A percentile compares a stretch with the other conserved stretches of the same genome.
Evolutionary conservation across 1,284 basidiomycete species (phyloP).

Genomic region (Xerocomus nothofagi): DNA sequence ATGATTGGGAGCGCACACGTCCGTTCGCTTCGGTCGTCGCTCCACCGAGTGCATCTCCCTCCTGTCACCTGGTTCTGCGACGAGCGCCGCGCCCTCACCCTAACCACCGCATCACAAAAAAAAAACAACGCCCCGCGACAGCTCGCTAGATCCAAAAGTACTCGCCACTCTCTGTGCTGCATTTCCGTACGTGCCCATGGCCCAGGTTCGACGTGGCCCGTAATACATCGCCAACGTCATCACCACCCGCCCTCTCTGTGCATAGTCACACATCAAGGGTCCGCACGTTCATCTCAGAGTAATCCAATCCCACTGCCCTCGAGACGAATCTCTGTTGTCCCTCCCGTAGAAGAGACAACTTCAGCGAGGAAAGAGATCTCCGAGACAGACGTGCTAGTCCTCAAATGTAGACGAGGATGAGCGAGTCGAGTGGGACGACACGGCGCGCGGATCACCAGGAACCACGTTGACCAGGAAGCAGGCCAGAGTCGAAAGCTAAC

Average conservation of each 20-base stretch:
- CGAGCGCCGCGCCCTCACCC: conserved; percentile 4
- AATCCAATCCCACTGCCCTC: conserved; percentile 22
- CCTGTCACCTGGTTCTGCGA: conserved; percentile 21
- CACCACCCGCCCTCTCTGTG: conserved; percentile 23
- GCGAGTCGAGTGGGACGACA: conserved; percentile 4
- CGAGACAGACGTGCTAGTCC: conserved; percentile 5
- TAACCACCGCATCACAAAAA: background rate
- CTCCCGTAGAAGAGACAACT: conserved; percentile 23
- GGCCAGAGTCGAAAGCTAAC: conserved; percentile 19
- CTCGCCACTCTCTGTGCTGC: conserved; percentile 7
- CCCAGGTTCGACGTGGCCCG: conserved; percentile 17
- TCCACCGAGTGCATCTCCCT: conserved; percentile 15
- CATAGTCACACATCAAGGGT: conserved; percentile 13
- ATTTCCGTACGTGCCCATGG: conserved; percentile 22
- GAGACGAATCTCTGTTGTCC: conserved; percentile 37
- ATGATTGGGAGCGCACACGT: conserved; percentile 25
- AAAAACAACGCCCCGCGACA: conserved; percentile 1
- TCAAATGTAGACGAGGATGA: conserved; percentile 16
- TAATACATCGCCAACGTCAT: conserved; percentile 5
- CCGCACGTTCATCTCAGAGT: conserved; percentile 10
- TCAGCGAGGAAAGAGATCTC: conserved; percentile 19
- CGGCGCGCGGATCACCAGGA: conserved; percentile 4
- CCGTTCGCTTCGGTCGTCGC: conserved; percentile 26
- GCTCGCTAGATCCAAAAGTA: conserved; percentile 22
- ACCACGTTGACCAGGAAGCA: conserved; percentile 17